phyloP scores from a whole-genome alignment of 768 basidiomycete species.

The Leccinum subtestaceum region DNA sequence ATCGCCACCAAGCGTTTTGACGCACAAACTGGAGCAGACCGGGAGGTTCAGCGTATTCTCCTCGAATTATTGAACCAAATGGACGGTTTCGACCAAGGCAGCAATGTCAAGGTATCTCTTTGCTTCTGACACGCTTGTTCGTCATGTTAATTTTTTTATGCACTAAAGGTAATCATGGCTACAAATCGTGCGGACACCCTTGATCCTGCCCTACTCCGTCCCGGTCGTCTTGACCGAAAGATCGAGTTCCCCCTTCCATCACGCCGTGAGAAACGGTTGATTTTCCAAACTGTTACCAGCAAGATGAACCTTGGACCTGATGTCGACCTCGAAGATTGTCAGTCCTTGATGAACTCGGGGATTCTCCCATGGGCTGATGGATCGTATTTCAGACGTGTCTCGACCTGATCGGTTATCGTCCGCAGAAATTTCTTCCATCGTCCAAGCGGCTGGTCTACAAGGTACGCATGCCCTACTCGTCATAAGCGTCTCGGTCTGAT shows the following conservation, averaged over 20 bases:
- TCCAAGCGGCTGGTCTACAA: constrained; percentile 96
- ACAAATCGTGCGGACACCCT: constrained; percentile 98
- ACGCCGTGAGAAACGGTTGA: constrained; percentile 89
- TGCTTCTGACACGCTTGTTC: not conserved
- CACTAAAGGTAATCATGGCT: constrained; percentile 92
- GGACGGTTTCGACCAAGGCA: constrained; percentile 99
- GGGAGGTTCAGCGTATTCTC: constrained; percentile 97
- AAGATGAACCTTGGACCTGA: constrained; percentile 99
- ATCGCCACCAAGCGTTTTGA: constrained; percentile 99
- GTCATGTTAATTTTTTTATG: not conserved
- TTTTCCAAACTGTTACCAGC: constrained; percentile 95
- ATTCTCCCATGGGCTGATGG: constrained; percentile 15
- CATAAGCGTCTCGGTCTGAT: constrained; percentile 3
- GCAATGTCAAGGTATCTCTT: constrained; percentile 85
- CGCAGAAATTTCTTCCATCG: constrained; percentile 93
- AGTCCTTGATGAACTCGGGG: constrained; percentile 30
- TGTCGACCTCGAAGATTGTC: constrained; percentile 98
- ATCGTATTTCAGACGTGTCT: constrained; percentile 71
- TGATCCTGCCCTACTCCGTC: constrained; percentile 95
- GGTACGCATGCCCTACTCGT: constrained; percentile 41
- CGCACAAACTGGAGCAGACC: constrained; percentile 97
- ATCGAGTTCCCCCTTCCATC: constrained; percentile 98
- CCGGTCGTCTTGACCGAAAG: constrained; percentile 96
- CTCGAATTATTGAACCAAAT: constrained; percentile 97
- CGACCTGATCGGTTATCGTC: constrained; percentile 94